Conservation (phyloP, 2,329 filamentous ascomycete species). For the Pseudocercospora cruenta region DNA sequence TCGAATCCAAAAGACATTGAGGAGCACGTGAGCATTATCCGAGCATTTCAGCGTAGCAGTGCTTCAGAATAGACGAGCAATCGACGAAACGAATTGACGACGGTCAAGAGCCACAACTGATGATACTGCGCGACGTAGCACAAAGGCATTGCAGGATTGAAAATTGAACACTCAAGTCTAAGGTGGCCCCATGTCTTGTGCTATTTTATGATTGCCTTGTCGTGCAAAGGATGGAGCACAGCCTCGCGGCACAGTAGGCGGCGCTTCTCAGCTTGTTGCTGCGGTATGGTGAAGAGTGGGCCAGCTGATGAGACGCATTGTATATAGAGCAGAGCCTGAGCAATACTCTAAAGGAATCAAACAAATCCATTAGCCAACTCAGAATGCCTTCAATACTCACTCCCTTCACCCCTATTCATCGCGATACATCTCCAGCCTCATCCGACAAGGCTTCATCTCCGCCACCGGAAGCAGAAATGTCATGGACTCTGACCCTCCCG, state of each 20-base stretch:
- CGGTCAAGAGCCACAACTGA: not conserved
- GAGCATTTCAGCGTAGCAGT: conserved; percentile 11
- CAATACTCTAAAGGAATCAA: not conserved
- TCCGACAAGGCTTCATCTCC: not conserved
- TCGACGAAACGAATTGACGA: conserved; percentile 6
- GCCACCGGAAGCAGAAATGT: not conserved
- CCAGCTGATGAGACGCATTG: not conserved
- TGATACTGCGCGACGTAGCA: conserved; percentile 3
- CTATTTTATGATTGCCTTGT: conserved; percentile 8
- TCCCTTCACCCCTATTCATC: conserved; percentile 3
- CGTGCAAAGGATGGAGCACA: conserved; percentile 18
- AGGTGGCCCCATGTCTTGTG: not conserved
- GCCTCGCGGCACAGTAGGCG: not conserved
- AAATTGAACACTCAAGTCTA: not conserved
- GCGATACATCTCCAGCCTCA: not conserved
- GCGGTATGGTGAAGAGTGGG: not conserved
- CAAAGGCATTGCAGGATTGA: not conserved
- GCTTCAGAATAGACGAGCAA: conserved; percentile 13
- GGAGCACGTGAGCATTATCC: conserved; percentile 1
- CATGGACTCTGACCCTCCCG: not conserved
- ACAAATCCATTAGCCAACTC: not conserved
- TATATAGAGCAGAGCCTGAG: not conserved
- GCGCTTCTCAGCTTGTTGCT: not conserved
- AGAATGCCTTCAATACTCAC: conserved; percentile 2
- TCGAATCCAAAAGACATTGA: not conserved